phyloP scores from a whole-genome alignment of 2,329 filamentous ascomycete genomes.

The Stagonosporopsis chrysanthemi region DNA sequence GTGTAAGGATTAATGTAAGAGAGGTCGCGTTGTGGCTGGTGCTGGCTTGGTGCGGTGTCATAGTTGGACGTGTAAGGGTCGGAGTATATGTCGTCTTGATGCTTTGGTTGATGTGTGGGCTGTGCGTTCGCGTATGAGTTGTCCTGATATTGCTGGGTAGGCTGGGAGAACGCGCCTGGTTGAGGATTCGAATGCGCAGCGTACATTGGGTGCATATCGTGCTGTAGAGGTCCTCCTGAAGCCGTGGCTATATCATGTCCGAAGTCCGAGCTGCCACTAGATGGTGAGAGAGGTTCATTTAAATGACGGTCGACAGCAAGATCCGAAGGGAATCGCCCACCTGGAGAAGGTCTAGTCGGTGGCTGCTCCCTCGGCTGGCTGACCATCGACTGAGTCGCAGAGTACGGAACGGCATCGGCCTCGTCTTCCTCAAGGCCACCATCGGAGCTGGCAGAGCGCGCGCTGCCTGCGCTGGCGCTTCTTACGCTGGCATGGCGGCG shows the following conservation, averaged over 20 bases:
- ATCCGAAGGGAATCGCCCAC: constrained; percentile 96
- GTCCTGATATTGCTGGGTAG: constrained; percentile 7
- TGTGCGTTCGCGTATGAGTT: constrained; percentile 15
- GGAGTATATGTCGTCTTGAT: constrained; percentile 23
- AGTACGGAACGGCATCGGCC: constrained; percentile 70
- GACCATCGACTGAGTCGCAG: constrained; percentile 61
- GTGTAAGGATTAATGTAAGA: constrained; percentile 19
- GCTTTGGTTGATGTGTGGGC: constrained; percentile 6
- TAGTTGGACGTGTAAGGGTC: constrained; percentile 29
- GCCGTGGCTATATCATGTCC: constrained; percentile 68
- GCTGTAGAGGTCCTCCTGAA: constrained; percentile 59
- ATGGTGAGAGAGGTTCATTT: constrained; percentile 79
- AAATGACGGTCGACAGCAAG: constrained; percentile 85
- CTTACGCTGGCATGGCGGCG: constrained; percentile 79
- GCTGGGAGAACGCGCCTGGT: constrained; percentile 12
- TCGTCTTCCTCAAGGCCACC: constrained; percentile 60
- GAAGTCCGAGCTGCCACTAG: constrained; percentile 77
- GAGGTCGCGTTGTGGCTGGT: constrained; percentile 8
- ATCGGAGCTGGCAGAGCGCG: constrained; percentile 59
- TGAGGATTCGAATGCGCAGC: constrained; percentile 30
- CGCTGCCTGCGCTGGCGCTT: constrained; percentile 72
- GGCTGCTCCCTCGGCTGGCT: constrained; percentile 48
- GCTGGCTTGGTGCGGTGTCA: constrained; percentile 2
- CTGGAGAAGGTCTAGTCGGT: constrained; percentile 80
- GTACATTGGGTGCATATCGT: constrained; percentile 47